Conservation (phyloP, 495 filamentous ascomycete genomes). For the Penicillium alfredii region DNA sequence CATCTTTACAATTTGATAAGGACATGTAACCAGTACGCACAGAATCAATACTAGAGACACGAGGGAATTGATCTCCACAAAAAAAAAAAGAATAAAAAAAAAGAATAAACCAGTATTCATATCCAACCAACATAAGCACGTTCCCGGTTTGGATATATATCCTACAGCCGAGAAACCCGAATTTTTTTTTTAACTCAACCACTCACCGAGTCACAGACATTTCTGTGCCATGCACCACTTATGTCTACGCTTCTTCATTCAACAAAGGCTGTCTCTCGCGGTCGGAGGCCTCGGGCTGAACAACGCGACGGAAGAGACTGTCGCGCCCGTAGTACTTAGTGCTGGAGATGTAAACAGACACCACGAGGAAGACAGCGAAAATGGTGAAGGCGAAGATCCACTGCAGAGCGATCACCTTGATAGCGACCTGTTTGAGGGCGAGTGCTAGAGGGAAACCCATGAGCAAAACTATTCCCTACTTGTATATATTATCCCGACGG, state of each 20-base stretch:
- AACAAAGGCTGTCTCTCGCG: slow-evolving; percentile 41
- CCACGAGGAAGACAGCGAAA: slow-evolving; percentile 65
- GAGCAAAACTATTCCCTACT: not conserved
- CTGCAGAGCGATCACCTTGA: slow-evolving; percentile 68
- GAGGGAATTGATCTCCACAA: too few species aligned
- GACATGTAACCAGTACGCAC: not conserved
- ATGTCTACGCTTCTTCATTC: slow-evolving; percentile 19
- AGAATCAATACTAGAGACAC: too few species aligned
- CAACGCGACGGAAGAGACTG: slow-evolving; percentile 34
- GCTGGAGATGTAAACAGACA: slow-evolving; percentile 56
- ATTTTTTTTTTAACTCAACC: too few species aligned
- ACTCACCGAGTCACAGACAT: too few species aligned
- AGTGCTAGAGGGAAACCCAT: slow-evolving; percentile 47
- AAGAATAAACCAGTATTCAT: too few species aligned
- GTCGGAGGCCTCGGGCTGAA: slow-evolving; percentile 30
- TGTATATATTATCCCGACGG: not conserved
- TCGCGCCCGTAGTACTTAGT: slow-evolving; percentile 57
- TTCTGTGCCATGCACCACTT: too few species aligned
- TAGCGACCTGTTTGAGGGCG: slow-evolving; percentile 67
- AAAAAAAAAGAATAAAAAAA: too few species aligned
- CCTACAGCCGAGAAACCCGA: too few species aligned
- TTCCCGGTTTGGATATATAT: too few species aligned
- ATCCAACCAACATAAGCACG: too few species aligned
- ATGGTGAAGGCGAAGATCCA: slow-evolving; percentile 89
- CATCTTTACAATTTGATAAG: too few species aligned